Evolutionary conservation across 495 filamentous ascomycete species (phyloP), one percentile per base, ranked within the genome.

Genomic region (Penicillium nucicola): DNA sequence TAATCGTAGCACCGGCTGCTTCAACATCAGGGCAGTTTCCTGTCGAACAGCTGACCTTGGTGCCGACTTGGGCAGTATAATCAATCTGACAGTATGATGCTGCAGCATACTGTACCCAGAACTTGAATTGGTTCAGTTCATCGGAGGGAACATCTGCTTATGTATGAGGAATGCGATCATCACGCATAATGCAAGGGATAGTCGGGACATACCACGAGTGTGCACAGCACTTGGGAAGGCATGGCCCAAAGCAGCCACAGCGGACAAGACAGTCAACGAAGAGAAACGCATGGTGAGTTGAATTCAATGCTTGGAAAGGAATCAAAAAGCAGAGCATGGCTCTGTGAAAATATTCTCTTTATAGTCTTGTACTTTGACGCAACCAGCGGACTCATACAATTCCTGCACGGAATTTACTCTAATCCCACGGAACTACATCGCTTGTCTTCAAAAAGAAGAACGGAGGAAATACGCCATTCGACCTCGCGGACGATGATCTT

Each of bases 101-200:
- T 0, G 72, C 82, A 1, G 86, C 74, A 65, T 84, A 90, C 62
- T 90, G 82, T n/a, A 81, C 77, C 65, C 77, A 86, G 56, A 87
- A 78, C 13, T 77, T 55, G 45, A 89, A 72, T 14, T 76, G 70
- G 20, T 61, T 45, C n/a, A 84, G 60, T 25, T 78, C 62, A 1
- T 52, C 51, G 0, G 59, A 13, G 0, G 76, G 36, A 11, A 70
- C 43, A 30, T 66, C 67, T 70, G 33, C 1, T 5, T 4, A 6
- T 14, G 9, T 10, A 39, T 51, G 12, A 65, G 48, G 32, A 15
- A 15, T 20, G 10, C 32, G 3, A 13, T 38, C 23, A 2, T 25
- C 12, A 23, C 13, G 20, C 12, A 23, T 42, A 38, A 15, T 15
- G 19, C 14, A n/a, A 17, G n/a, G 30, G 22, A 19, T 17, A 14